A percentile compares a stretch with the other conserved stretches of the same genome.
Conservation (phyloP, 164 flowering plant genomes). For the Cinnamomum micranthum region DNA sequence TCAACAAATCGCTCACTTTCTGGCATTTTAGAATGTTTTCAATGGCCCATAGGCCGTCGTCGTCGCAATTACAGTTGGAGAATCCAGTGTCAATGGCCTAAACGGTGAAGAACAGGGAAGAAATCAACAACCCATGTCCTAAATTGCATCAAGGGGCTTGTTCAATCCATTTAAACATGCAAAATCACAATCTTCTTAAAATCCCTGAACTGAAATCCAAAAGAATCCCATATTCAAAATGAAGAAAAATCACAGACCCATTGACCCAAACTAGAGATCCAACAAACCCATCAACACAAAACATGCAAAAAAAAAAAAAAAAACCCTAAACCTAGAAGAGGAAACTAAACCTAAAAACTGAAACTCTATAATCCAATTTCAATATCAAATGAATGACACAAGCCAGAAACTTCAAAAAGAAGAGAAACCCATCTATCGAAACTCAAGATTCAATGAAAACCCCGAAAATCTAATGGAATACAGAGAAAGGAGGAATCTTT, state of each 20-base stretch:
- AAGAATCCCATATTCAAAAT: not conserved
- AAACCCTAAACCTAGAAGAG: not conserved
- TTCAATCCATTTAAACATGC: conserved; percentile 29
- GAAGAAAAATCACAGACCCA: conserved; percentile 1
- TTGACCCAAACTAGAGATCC: not conserved
- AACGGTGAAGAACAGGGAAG: conserved; percentile 33
- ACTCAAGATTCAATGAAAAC: conserved; percentile 14
- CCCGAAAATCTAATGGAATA: too few relatives aligned
- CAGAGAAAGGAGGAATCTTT: too few relatives aligned
- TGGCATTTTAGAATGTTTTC: conserved; percentile 72
- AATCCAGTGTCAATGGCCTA: conserved; percentile 37
- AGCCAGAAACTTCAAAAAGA: too few relatives aligned
- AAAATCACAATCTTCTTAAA: not conserved
- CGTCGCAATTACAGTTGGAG: conserved; percentile 74
- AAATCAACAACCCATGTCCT: conserved; percentile 40
- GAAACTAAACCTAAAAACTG: not conserved
- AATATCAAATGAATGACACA: not conserved
- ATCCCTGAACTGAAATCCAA: not conserved
- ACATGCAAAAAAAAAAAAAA: not conserved
- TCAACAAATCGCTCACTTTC: conserved; percentile 84
- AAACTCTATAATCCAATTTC: not conserved
- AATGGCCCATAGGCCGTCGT: conserved; percentile 71
- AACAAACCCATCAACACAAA: not conserved
- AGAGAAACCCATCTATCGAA: not conserved
- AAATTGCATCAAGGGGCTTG: conserved; percentile 43